Base-by-base conservation (phyloP, 176 grass and related monocot species). In the bread wheat (Triticum aestivum) region DNA sequence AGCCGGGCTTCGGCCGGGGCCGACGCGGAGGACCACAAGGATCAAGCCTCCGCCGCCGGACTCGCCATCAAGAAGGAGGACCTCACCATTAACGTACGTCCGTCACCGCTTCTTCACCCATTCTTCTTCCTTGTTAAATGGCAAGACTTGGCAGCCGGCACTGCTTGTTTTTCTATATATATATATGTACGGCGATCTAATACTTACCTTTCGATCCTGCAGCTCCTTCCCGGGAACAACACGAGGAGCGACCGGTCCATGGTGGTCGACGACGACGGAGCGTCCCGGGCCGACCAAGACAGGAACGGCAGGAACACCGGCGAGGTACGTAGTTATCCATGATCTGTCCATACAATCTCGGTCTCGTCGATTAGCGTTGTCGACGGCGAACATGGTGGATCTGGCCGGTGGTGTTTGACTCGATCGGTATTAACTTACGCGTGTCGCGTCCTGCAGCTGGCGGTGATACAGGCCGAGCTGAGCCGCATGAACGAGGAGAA, bases 401-500 rank as follows among this genome's bases (percentile, higher is more conserved):
- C 74, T 84, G 38, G 29, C 2, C 24, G 32, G 30, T 69, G 80
- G 0, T 69, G 56, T 59, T 59, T 59, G 82, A 74, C 24, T 41
- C 20, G 68, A 24, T 41, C n/a, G 9, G 18, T 27, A 8, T 17
- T 38, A 38, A 45, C 63, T 52, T 0, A 51, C 59, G 56, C 58
- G 56, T 15, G 12, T 20, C 20, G 27, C 21, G 4, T 34, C 11
- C 18, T 77, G 73, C 91, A 97, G 94, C 26, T 94, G 1, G 83
- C 86, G 4, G 81, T 41, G 69, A 86, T 95, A 93, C 86, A 94
- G 84, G 86, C 88, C 34, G 93, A 98, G 84, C 75, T 98, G 12
- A 70, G 52, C 2, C 90, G 93, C 33, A 91, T 98, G 93, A 95
- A 92, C 45, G 91, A 98, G 66, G 96, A 98, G 91, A 98, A 98